Evolutionary conservation across 139 green algal species (phyloP).

Genomic region (Dunaliella primolecta): DNA sequence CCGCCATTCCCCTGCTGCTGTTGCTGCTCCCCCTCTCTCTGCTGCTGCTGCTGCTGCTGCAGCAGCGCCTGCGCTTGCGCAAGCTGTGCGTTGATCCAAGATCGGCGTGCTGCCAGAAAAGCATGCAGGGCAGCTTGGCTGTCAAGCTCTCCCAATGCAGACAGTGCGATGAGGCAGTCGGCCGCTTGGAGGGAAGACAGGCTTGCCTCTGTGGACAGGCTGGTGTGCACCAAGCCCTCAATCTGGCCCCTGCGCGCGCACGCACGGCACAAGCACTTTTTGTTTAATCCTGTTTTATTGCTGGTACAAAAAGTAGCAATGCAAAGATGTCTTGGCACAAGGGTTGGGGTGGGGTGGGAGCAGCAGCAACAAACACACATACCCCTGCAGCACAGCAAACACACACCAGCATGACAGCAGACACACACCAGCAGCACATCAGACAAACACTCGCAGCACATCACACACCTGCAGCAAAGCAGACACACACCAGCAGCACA

Average conservation of each 20-base stretch:
- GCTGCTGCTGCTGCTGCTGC: conserved; percentile 6
- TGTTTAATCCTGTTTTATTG: background rate
- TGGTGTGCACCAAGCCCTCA: conserved; percentile 29
- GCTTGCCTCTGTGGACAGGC: conserved; percentile 32
- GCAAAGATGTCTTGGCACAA: background rate
- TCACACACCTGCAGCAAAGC: too few relatives aligned
- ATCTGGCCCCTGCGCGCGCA: conserved; percentile 58
- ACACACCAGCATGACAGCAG: too few relatives aligned
- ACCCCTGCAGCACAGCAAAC: too few relatives aligned
- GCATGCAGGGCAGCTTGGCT: conserved; percentile 44
- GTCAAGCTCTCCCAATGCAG: conserved; percentile 37
- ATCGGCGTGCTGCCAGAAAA: conserved; percentile 38
- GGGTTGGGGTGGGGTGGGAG: background rate
- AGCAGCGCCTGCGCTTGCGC: background rate
- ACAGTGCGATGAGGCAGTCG: conserved; percentile 49
- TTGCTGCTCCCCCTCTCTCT: background rate
- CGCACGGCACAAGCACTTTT: background rate
- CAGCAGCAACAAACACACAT: background rate
- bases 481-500: too few relatives aligned
- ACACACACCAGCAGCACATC: too few relatives aligned
- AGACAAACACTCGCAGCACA: too few relatives aligned
- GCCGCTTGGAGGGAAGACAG: conserved; percentile 39
- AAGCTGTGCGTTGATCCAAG: conserved; percentile 30
- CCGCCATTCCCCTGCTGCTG: background rate
- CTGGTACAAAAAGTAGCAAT: background rate